phyloP scores from a whole-genome alignment of 352 stramenopile species.

The Globisporangium radiosum region DNA sequence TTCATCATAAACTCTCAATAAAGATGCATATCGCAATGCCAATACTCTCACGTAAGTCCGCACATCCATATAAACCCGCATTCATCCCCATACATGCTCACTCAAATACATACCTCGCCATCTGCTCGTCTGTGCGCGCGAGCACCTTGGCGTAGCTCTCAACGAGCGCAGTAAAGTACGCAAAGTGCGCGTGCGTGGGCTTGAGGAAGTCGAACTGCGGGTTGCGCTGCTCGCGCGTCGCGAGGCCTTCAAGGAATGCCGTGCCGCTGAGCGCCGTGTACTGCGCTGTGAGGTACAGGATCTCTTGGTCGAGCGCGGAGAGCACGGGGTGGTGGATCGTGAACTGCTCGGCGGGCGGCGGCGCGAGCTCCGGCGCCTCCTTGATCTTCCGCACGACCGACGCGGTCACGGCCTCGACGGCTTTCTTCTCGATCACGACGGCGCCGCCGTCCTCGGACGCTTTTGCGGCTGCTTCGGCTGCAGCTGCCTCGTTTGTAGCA shows the following conservation, averaged over 20 bases:
- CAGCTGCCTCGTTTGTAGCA: conserved; percentile 10
- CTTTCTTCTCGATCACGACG: conserved; percentile 82
- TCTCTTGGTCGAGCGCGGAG: conserved; percentile 92
- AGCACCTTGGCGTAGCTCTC: conserved; percentile 94
- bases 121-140: conserved; percentile 56
- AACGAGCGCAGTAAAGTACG: conserved; percentile 97
- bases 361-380: conserved; percentile 64
- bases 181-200: conserved; percentile 94
- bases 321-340: conserved; percentile 88
- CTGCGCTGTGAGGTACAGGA: conserved; percentile 98
- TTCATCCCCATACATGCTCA: too few species aligned
- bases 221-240: conserved; percentile 95
- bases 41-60: too few species aligned
- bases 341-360: conserved; percentile 65
- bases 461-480: conserved; percentile 13
- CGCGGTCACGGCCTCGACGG: conserved; percentile 71
- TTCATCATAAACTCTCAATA: too few species aligned
- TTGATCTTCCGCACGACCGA: conserved; percentile 91
- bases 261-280: conserved; percentile 95
- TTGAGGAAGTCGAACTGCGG: conserved; percentile 98
- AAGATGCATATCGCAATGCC: too few species aligned
- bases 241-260: conserved; percentile 93
- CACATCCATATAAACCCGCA: too few species aligned
- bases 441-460: conserved; percentile 28
- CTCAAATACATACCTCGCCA: conserved; percentile 35